Conservation (phyloP, 192 early-diverging fungal species). For the Borealophlyctis nickersoniae region DNA sequence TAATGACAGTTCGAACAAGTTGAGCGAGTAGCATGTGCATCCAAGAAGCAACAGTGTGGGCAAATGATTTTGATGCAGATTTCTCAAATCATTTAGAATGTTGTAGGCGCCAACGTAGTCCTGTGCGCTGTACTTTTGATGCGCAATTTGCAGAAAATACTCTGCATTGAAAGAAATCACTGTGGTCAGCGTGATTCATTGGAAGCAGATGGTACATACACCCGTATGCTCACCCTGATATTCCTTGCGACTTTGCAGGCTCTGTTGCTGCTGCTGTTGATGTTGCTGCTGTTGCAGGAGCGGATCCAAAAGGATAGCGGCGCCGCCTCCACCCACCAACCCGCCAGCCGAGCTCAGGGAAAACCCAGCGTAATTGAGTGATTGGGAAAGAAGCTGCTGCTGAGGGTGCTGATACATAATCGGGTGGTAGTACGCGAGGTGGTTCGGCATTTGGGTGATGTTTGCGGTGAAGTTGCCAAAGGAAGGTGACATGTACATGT, state of each 20-base stretch:
- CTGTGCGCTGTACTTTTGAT: constrained; percentile 37
- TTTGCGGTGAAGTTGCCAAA: constrained; percentile 30
- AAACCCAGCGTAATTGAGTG: not conserved
- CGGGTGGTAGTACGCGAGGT: constrained; percentile 20
- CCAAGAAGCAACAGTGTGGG: constrained; percentile 83
- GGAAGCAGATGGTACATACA: no score
- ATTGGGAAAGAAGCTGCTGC: constrained; percentile 1
- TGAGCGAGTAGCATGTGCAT: constrained; percentile 81
- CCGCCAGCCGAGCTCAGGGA: not conserved
- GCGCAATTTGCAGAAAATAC: constrained; percentile 22
- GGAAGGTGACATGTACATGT: constrained; percentile 20
- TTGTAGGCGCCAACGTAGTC: constrained; percentile 37
- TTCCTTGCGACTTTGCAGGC: constrained; percentile 1
- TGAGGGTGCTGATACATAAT: constrained; percentile 26
- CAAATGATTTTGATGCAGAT: constrained; percentile 52
- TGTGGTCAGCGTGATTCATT: no score
- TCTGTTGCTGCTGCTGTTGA: not conserved
- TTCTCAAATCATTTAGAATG: constrained; percentile 34
- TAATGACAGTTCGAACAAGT: constrained; percentile 67
- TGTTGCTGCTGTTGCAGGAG: not conserved
- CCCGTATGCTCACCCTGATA: constrained; percentile 24
- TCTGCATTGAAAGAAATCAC: constrained; percentile 10
- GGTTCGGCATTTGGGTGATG: constrained; percentile 34
- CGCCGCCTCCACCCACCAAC: constrained; percentile 1
- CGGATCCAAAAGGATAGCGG: not conserved